Conservation (phyloP, 2,329 filamentous ascomycete genomes). For the Aspergillus japonicus region DNA sequence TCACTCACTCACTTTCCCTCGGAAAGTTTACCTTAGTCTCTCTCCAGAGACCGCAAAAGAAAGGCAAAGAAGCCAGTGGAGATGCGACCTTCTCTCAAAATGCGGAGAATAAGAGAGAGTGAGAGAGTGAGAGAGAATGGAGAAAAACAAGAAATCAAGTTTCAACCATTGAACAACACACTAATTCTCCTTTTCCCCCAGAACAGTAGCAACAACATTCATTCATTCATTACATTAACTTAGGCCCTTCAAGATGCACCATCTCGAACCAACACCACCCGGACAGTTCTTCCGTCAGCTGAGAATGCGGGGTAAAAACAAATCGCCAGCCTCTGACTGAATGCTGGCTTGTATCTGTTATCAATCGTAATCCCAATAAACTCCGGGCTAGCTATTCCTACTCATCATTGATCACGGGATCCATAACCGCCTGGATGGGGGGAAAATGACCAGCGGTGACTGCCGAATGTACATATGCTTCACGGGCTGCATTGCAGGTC, state of each 20-base stretch:
- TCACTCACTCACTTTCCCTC: too few relatives aligned
- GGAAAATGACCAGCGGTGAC: too few relatives aligned
- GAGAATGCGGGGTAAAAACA: background rate
- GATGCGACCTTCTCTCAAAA: slow-evolving; percentile 3
- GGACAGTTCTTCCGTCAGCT: background rate
- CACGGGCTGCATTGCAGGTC: too few relatives aligned
- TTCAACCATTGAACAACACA: too few relatives aligned
- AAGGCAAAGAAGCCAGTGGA: background rate
- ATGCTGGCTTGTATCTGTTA: slow-evolving; percentile 9
- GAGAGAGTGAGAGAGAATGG: background rate
- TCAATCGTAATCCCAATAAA: slow-evolving; percentile 18
- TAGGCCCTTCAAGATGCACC: too few relatives aligned
- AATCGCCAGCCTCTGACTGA: too few relatives aligned
- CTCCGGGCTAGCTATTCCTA: slow-evolving; percentile 2
- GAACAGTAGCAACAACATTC: background rate
- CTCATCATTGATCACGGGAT: background rate
- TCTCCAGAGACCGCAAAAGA: too few relatives aligned
- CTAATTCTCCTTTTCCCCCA: background rate
- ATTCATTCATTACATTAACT: too few relatives aligned
- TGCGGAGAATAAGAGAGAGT: slow-evolving; percentile 29
- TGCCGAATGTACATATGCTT: too few relatives aligned
- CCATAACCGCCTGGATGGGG: too few relatives aligned
- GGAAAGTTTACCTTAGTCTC: too few relatives aligned
- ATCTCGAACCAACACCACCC: background rate
- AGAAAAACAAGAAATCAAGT: too few relatives aligned